Evolutionary conservation across 2,329 filamentous ascomycete genomes (phyloP).

Genomic region (Fusarium incarnatum): DNA sequence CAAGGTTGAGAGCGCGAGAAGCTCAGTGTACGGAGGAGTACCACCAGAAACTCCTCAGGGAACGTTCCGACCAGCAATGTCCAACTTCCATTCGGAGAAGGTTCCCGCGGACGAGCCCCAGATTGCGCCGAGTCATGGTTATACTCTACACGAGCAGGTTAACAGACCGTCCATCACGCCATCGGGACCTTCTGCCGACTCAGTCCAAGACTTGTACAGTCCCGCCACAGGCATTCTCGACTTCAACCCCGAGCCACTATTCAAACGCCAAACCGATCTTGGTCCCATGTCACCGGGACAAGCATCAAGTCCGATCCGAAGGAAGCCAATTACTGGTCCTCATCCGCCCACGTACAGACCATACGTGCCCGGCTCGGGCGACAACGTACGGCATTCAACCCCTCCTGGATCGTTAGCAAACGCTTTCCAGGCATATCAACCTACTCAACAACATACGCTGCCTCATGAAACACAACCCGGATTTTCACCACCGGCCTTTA

Average conservation of each 20-base stretch:
- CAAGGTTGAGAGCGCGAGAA: neutral
- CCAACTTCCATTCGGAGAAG: constrained; percentile 11
- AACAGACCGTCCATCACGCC: neutral
- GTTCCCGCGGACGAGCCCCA: neutral
- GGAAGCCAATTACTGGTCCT: constrained; percentile 20
- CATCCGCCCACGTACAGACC: constrained; percentile 16
- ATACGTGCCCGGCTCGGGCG: constrained; percentile 9
- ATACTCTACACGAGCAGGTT: neutral
- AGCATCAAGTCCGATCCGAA: constrained; percentile 13
- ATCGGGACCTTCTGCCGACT: neutral
- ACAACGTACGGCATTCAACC: constrained; percentile 2
- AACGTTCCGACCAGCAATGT: neutral
- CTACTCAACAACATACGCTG: constrained; percentile 1
- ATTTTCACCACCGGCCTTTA: neutral
- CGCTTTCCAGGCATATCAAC: constrained; percentile 21
- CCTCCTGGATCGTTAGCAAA: constrained; percentile 5
- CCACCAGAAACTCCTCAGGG: neutral
- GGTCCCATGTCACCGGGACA: neutral
- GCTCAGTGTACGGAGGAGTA: neutral
- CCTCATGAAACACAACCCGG: neutral
- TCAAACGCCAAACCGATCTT: constrained; percentile 1
- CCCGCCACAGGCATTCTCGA: constrained; percentile 20
- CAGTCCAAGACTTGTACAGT: constrained; percentile 14
- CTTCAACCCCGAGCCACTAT: neutral
- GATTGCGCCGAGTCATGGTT: neutral